Evolutionary conservation across 805 yeast genomes (phyloP).

Genomic region (Grigorovia transvaalensis): DNA sequence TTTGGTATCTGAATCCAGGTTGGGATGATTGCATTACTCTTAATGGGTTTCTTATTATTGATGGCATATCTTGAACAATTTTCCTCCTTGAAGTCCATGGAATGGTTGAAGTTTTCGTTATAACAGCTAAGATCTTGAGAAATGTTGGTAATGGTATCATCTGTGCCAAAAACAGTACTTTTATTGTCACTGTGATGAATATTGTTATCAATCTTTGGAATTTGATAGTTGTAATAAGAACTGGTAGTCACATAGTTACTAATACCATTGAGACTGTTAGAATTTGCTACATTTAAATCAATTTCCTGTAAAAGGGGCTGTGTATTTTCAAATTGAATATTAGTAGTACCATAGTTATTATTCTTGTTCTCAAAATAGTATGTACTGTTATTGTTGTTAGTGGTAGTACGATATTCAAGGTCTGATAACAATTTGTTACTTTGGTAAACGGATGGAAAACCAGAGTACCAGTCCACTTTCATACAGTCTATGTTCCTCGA

Average conservation of each 20-base stretch:
- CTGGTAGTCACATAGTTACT: background rate
- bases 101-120: background rate
- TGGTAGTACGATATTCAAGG: background rate
- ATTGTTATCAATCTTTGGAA: background rate
- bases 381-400: too few species aligned
- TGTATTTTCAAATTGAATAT: too few species aligned
- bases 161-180: too few species aligned
- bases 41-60: background rate
- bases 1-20: constrained; percentile 24
- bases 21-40: constrained; percentile 15
- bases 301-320: background rate
- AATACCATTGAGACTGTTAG: background rate
- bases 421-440: too few species aligned
- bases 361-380: too few species aligned
- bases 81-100: background rate
- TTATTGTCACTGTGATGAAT: too few species aligned
- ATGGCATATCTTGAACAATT: background rate
- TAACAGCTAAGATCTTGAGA: background rate
- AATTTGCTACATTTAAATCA: too few species aligned
- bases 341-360: too few species aligned
- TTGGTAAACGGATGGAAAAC: background rate
- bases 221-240: background rate
- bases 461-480: background rate
- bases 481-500: background rate
- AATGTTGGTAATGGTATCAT: too few species aligned